Evolutionary conservation across 495 filamentous ascomycete species (phyloP).

Genomic region (Aeminium ludgeri): DNA sequence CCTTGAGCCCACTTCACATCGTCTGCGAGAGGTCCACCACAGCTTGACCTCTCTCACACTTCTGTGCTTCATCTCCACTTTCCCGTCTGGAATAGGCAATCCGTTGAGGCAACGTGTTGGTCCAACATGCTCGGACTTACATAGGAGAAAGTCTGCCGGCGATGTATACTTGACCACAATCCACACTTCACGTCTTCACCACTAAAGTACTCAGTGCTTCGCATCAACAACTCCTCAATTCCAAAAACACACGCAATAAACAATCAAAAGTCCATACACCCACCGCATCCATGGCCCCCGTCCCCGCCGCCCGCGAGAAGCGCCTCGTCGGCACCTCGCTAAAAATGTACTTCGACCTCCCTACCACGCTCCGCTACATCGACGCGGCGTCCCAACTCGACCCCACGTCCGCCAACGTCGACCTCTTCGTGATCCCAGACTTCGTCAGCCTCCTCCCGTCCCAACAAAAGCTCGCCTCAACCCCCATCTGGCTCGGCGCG

Average conservation of each 20-base stretch:
- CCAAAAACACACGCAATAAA: too few relatives aligned
- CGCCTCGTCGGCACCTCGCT: constrained; percentile 62
- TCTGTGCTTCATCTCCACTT: neutral
- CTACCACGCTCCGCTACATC: constrained; percentile 46
- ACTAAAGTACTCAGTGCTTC: too few relatives aligned
- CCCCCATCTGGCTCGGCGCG: constrained; percentile 44
- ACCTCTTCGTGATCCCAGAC: constrained; percentile 58
- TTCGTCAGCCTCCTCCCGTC: constrained; percentile 48
- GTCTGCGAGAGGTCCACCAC: too few relatives aligned
- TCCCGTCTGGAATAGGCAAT: neutral
- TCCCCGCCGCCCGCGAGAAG: constrained; percentile 33
- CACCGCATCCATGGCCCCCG: constrained; percentile 19
- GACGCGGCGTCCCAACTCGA: constrained; percentile 34
- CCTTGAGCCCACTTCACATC: too few relatives aligned
- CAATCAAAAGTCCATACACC: neutral
- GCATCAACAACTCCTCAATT: too few relatives aligned
- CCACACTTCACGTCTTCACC: too few relatives aligned
- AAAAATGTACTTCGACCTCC: constrained; percentile 70
- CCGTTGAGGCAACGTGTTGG: neutral
- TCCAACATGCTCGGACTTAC: neutral
- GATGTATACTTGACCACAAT: too few relatives aligned
- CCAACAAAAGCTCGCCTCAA: constrained; percentile 31
- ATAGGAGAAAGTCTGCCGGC: too few relatives aligned
- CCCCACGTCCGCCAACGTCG: constrained; percentile 25
- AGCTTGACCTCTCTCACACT: too few relatives aligned